Evolutionary conservation across 768 basidiomycete genomes (phyloP).

Genomic region (Mycena capillaripes): DNA sequence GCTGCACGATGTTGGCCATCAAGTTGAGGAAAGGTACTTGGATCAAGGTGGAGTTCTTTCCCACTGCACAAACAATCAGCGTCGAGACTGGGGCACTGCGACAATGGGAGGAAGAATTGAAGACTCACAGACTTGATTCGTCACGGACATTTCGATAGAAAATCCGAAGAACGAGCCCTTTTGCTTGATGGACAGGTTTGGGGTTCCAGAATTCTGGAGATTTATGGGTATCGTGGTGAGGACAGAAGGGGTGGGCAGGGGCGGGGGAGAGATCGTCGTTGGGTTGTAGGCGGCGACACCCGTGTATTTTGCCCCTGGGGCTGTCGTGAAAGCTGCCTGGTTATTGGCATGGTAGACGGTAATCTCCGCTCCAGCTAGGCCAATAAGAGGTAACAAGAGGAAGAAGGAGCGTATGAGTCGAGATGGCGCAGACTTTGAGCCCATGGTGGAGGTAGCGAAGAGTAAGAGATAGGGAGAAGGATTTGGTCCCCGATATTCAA

Average conservation of each 20-base stretch:
- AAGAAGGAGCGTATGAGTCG: not conserved
- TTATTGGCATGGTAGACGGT: not conserved
- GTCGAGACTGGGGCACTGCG: too few relatives aligned
- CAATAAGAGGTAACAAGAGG: not conserved
- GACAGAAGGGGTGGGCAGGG: not conserved
- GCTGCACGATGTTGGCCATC: not conserved
- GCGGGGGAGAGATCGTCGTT: not conserved
- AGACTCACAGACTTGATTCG: not conserved
- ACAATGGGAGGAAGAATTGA: not conserved
- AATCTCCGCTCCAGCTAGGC: not conserved
- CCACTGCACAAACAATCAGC: not conserved
- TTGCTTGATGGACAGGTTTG: not conserved
- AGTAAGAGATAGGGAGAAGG: too few relatives aligned
- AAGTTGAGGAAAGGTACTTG: not conserved
- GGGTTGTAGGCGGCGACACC: constrained; percentile 6
- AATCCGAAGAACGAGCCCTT: not conserved
- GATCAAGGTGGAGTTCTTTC: not conserved
- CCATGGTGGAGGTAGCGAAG: not conserved
- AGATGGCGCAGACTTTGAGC: not conserved
- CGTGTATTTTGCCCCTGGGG: not conserved
- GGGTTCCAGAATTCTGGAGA: not conserved
- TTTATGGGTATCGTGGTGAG: not conserved
- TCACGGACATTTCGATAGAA: not conserved
- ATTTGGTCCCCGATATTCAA: too few relatives aligned
- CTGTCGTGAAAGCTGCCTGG: not conserved